Base-by-base conservation (phyloP, 306 rosid species). In the Lathyrus sativus region DNA sequence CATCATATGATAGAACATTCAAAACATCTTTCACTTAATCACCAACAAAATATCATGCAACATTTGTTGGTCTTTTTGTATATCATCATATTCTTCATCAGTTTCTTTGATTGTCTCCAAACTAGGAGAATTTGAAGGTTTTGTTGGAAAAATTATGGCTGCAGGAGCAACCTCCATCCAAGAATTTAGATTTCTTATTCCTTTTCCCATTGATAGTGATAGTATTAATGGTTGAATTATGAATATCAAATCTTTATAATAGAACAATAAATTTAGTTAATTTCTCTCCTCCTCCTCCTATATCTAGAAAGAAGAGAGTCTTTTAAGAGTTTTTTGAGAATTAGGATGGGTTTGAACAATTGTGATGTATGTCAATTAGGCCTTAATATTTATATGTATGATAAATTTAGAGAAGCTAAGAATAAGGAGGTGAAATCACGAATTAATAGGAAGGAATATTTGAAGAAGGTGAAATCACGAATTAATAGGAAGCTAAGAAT, bases 121-220 rank as follows among this genome's bases (percentile, higher is more conserved):
- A 48, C 70, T 19, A 2, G 91, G 96, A 1, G 69, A 67, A 70
- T 84, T 78, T 7, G 91, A 86, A 73, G 85, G 82, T 67, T 78
- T 91, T 0, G 33, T 70, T 1, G 88, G 91, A 54, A 74, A 76
- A 19, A 77, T 76, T 10, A 81, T 70, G 2, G 81, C 91, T 5
- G 87, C 69, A 0, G 92, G 92, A 13, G 84, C 88, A 31, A 83
- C 88, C 80, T 84, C 89, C 70, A 77, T 70, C 91, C 85, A 90
- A 2, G 39, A 80, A 43, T 53, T 75, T 42, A 46, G 39, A 12
- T 84, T 75, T 58, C 57, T 82, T 26, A 68, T 73, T 64, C 55
- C 73, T 67, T 79, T 81, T 0, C 76, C 85, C 93, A 87, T 89
- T 68, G 68, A 61, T 48, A 17, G 28, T 31, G 43, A 26, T n/a